phyloP scores from a whole-genome alignment of 805 yeast genomes.

The Wickerhamomyces mucosus region DNA sequence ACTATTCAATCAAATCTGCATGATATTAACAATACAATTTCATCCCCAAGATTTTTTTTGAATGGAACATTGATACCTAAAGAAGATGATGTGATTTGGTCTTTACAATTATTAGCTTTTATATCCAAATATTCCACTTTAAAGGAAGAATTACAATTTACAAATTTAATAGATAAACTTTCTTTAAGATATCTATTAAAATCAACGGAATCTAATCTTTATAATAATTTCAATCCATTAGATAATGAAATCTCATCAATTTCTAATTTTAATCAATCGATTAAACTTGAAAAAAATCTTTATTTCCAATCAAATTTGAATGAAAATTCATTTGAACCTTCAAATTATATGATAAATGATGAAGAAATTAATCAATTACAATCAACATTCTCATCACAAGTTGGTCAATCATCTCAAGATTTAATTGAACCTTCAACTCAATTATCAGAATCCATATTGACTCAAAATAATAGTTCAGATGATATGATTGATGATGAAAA shows the following conservation, averaged over 20 bases:
- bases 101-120: constrained; percentile 83
- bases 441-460: not conserved
- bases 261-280: too few species aligned
- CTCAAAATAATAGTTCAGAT: not conserved
- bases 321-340: too few species aligned
- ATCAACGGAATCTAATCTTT: too few species aligned
- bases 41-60: constrained; percentile 43
- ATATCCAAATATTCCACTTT: constrained; percentile 83
- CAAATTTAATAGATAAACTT: constrained; percentile 66
- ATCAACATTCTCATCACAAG: constrained; percentile 2
- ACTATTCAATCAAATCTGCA: constrained; percentile 9
- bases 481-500: not conserved
- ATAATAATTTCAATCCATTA: too few species aligned
- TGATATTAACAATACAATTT: constrained; percentile 18
- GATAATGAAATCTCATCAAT: too few species aligned
- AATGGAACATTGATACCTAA: constrained; percentile 78
- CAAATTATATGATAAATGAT: too few species aligned
- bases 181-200: constrained; percentile 34
- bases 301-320: too few species aligned
- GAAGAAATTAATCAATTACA: constrained; percentile 6
- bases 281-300: too few species aligned
- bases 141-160: constrained; percentile 63
- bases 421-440: not conserved
- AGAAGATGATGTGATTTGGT: constrained; percentile 92
- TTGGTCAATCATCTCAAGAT: not conserved